A percentile compares a stretch with the other conserved stretches of the same genome.
Conservation (phyloP, 2,329 filamentous ascomycete genomes). For the Mollisiaceae sp. region DNA sequence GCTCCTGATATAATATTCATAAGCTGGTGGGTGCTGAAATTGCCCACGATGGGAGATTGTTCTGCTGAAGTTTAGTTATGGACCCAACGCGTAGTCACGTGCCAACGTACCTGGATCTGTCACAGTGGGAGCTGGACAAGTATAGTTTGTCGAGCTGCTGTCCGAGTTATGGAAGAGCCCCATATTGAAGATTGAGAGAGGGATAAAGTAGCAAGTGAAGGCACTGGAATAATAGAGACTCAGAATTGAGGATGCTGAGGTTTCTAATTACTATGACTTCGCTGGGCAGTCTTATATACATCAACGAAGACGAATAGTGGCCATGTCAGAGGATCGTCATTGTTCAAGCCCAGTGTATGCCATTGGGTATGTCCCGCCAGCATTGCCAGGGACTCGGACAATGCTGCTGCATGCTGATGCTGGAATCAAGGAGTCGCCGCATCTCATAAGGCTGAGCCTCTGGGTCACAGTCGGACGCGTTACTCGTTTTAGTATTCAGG, state of each 20-base stretch:
- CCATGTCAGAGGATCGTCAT: neutral
- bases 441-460: conserved; percentile 1
- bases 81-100: neutral
- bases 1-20: conserved; percentile 17
- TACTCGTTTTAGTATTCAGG: neutral
- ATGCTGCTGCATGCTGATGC: neutral
- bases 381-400: neutral
- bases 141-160: neutral
- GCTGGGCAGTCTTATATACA: neutral
- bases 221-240: neutral
- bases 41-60: neutral
- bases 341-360: neutral
- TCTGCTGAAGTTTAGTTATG: neutral
- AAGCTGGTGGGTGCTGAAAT: conserved; percentile 21
- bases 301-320: neutral
- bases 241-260: neutral
- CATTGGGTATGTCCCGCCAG: neutral
- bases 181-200: neutral
- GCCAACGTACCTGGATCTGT: conserved; percentile 1
- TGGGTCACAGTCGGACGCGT: neutral
- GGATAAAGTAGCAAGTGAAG: neutral
- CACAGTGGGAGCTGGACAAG: neutral
- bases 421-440: neutral
- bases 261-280: neutral
- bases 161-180: neutral